Evolutionary conservation across 176 grass and related monocot species (phyloP).

Genomic region (Pontederia paniculata): DNA sequence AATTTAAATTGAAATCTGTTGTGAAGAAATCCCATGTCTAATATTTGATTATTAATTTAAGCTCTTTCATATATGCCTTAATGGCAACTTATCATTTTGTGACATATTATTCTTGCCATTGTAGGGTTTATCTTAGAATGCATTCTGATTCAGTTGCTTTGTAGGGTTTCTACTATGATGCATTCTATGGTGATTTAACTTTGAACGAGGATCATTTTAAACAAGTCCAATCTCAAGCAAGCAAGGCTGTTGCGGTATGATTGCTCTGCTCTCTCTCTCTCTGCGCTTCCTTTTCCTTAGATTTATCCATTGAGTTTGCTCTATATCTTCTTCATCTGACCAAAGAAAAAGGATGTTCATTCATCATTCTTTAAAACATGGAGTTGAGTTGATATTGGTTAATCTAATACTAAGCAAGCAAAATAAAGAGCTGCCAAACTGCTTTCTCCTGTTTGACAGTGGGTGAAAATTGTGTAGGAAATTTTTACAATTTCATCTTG

Average conservation of each 20-base stretch:
- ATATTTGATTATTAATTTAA: no score
- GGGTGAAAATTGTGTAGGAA: no score
- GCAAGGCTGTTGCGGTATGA: conserved; percentile 78
- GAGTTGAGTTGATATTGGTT: no score
- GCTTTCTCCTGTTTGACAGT: no score
- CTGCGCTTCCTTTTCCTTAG: background rate
- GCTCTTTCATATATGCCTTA: no score
- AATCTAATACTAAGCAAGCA: no score
- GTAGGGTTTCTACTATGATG: conserved; percentile 98
- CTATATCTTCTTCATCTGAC: background rate
- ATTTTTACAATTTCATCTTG: no score
- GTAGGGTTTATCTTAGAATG: background rate
- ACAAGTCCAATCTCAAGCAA: conserved; percentile 64
- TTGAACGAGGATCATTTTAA: conserved; percentile 82
- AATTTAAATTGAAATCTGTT: no score
- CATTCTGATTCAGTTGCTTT: conserved; percentile 10
- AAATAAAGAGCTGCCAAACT: no score
- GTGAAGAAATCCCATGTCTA: no score
- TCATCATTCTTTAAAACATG: no score
- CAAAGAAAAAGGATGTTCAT: background rate
- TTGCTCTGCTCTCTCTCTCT: background rate
- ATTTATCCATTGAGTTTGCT: background rate
- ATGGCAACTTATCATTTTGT: background rate
- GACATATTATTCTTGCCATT: background rate
- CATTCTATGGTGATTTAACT: conserved; percentile 67